Evolutionary conservation across 2,329 filamentous ascomycete species (phyloP).

Genomic region (Boeremia lycopersici): DNA sequence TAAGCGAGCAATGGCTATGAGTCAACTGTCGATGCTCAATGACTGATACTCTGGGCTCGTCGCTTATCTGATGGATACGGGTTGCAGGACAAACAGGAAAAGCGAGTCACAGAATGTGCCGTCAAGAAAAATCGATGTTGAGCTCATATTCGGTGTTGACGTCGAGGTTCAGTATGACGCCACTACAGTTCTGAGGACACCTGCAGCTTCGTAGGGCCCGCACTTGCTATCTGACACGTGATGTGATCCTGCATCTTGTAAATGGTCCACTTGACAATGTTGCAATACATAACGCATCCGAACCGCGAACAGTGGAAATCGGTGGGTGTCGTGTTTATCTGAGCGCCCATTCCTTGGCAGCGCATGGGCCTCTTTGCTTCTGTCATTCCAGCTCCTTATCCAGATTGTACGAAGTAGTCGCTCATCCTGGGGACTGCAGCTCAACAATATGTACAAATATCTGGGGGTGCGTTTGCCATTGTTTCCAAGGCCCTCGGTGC

Average conservation of each 20-base stretch:
- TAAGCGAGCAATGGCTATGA: conserved; percentile 10
- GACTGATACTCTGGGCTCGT: not conserved
- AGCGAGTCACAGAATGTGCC: not conserved
- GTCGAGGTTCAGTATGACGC: conserved; percentile 17
- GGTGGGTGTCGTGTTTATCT: not conserved
- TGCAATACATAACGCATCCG: not conserved
- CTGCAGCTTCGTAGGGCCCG: not conserved
- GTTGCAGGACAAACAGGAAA: not conserved
- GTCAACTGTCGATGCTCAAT: conserved; percentile 5
- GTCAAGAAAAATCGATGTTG: not conserved
- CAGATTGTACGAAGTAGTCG: not conserved
- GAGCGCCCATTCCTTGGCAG: conserved; percentile 4
- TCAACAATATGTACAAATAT: conserved; percentile 8
- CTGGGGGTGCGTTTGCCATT: not conserved
- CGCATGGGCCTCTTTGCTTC: not conserved
- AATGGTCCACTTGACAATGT: not conserved
- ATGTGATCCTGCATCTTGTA: not conserved
- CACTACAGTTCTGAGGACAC: not conserved
- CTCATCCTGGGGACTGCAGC: conserved; percentile 7
- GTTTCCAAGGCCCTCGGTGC: not conserved
- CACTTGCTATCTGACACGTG: conserved; percentile 1
- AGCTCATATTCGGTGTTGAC: conserved; percentile 3
- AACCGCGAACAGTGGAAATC: not conserved
- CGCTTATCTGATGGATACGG: not conserved
- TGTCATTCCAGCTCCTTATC: conserved; percentile 7